Percentiles rank a stretch among this genome's conserved stretches.
phyloP scores from a whole-genome alignment of 23 red algal species.

The Gracilaria caudata region DNA sequence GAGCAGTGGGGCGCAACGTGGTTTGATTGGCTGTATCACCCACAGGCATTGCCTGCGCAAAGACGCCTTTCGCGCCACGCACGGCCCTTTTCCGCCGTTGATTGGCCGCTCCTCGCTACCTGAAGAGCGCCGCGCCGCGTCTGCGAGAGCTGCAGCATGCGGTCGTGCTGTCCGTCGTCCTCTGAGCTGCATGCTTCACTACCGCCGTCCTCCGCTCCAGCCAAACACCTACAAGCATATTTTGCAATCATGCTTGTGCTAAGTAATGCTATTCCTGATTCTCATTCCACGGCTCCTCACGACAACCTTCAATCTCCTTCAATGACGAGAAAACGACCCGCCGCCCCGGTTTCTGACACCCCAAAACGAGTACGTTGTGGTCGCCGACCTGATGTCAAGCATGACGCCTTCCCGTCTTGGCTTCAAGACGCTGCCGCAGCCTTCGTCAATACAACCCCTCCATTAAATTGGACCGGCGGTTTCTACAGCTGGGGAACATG shows the following conservation, averaged over 20 bases:
- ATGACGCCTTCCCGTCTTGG: constrained; percentile 47
- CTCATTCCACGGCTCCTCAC: background rate
- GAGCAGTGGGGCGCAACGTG: background rate
- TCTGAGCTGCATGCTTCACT: background rate
- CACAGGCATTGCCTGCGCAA: background rate
- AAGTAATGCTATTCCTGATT: background rate
- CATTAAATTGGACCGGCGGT: constrained; percentile 47
- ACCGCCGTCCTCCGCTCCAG: background rate
- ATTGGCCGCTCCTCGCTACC: constrained; percentile 20
- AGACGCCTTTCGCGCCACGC: background rate
- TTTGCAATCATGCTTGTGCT: background rate
- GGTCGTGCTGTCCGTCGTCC: background rate
- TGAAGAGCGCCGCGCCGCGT: constrained; percentile 13
- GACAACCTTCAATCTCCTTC: background rate
- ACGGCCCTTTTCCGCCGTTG: background rate
- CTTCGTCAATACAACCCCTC: constrained; percentile 46
- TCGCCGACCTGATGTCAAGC: constrained; percentile 38
- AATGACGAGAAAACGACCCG: constrained; percentile 4
- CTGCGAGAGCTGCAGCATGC: constrained; percentile 2
- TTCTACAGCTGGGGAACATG: constrained; percentile 70
- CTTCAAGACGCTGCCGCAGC: constrained; percentile 59
- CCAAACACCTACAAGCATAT: background rate
- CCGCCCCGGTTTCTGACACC: background rate
- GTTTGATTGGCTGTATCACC: constrained; percentile 44
- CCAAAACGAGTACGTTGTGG: constrained; percentile 28